A percentile compares a stretch with the other conserved stretches of the same genome.
Conservation (phyloP, 441 rosid species). For the Breynia disticha region DNA sequence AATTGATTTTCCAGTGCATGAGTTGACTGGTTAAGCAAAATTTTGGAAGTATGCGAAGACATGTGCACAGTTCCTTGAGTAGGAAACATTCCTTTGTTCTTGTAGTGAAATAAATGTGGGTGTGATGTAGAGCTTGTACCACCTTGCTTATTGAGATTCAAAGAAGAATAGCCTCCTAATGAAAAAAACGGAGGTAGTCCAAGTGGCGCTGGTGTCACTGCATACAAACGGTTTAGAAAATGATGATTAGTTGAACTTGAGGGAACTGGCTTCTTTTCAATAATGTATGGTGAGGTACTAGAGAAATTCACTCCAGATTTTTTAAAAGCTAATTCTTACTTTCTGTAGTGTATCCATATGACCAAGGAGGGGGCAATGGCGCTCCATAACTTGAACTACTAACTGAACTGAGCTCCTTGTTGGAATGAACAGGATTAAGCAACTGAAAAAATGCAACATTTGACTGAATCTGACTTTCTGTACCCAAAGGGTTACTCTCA, state of each 20-base stretch:
- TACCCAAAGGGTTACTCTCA: conserved; percentile 18
- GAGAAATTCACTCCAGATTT: conserved; percentile 11
- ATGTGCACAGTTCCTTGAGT: conserved; percentile 8
- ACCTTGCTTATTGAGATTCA: conserved; percentile 9
- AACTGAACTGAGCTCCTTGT: conserved; percentile 18
- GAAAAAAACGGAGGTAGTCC: conserved; percentile 11
- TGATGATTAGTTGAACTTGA: conserved; percentile 23
- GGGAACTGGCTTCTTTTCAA: conserved; percentile 10
- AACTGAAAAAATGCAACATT: conserved; percentile 14
- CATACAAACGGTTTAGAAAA: conserved; percentile 14
- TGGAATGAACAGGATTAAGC: conserved; percentile 11
- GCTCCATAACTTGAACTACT: conserved; percentile 18
- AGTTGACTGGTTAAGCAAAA: conserved; percentile 3
- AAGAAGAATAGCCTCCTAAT: conserved; percentile 6
- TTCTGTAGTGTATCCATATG: conserved; percentile 13
- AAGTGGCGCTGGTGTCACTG: conserved; percentile 5
- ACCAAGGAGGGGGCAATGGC: conserved; percentile 17
- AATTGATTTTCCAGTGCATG: conserved; percentile 15
- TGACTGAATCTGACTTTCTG: conserved; percentile 3
- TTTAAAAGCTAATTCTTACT: conserved; percentile 21
- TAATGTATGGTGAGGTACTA: conserved; percentile 17
- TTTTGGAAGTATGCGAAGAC: conserved; percentile 13
- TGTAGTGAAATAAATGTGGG: conserved; percentile 8
- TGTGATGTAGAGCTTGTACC: conserved; percentile 12
- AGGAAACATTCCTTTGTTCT: conserved; percentile 8